Evolutionary conservation across 208 protist genomes (phyloP), one percentile per base, ranked within the genome.

Genomic region (Crithidia bombi): DNA sequence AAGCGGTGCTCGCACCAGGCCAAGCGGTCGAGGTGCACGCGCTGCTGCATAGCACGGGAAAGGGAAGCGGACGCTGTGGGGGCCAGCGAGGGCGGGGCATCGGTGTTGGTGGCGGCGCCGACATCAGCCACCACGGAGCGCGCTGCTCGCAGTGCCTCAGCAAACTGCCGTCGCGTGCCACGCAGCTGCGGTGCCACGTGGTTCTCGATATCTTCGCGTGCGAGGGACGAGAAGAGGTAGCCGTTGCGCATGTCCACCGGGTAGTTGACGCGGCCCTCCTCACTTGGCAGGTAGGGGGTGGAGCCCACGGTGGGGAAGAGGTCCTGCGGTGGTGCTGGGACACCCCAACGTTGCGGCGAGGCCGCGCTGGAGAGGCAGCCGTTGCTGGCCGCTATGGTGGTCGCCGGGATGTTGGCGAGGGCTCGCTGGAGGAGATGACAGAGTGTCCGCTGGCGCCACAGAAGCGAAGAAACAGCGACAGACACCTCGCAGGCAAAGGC

Each of bases 231-330:
- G 21, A 79, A 47, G 35, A 91, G 54, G 72, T 91, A 89, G n/a
- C 90, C 63, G 61, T 87, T 80, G 26, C 69, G 82, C 74, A 90
- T 87, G 72, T 94, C 86, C 35, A 91, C 59, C 36, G 75, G 72
- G 59, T 89, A 94, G 39, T 54, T 65, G 25, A 46, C 30, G 17
- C 81, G 76, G 2, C 50, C 32, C 54, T 66, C 55, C 47, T 77
- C 62, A 32, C 75, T 59, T 19, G 78, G 65, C 15, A 83, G 43
- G 57, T 81, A 72, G 10, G 75, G 75, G 0, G 73, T 73, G 17
- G 44, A 32, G 5, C 79, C 79, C 1, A 85, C 54, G 23, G n/a
- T 43, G 9, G 75, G 71, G 5, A 76, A 50, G 17, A 47, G 15
- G 21, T 23, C 1, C 1, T 6, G 17, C 5, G 25, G 33, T 33